phyloP scores from a whole-genome alignment of 2,329 filamentous ascomycete genomes.

The Penicillium sp. region DNA sequence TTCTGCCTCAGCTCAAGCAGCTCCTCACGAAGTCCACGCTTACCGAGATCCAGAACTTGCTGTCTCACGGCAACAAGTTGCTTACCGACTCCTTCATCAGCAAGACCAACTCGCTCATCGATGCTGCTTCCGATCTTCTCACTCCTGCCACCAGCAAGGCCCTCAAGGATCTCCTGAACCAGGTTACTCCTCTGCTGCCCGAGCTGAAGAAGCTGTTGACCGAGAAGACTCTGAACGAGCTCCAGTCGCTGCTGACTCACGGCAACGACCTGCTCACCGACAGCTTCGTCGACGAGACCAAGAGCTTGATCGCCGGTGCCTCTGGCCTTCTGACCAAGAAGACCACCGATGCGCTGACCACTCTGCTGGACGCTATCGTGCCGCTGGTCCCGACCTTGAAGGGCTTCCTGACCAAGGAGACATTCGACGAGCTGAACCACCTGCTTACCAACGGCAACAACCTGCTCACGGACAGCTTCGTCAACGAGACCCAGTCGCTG shows the following conservation, averaged over 20 bases:
- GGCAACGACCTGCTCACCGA: conserved; percentile 28
- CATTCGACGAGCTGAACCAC: conserved; percentile 17
- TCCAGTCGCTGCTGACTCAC: conserved; percentile 22
- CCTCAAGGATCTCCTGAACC: conserved; percentile 19
- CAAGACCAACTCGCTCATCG: conserved; percentile 17
- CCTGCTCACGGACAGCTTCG: conserved; percentile 25
- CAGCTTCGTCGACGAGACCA: conserved; percentile 25
- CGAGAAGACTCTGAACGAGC: conserved; percentile 22
- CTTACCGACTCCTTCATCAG: conserved; percentile 21
- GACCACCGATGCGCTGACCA: conserved; percentile 23
- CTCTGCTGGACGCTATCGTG: conserved; percentile 20
- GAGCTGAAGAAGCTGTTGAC: conserved; percentile 26
- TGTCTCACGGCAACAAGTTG: conserved; percentile 14
- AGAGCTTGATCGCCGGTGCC: conserved; percentile 22
- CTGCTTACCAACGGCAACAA: conserved; percentile 21
- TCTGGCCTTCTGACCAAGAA: conserved; percentile 23
- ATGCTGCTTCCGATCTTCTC: conserved; percentile 21
- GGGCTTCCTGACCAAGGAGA: conserved; percentile 20
- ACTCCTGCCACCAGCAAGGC: conserved; percentile 20
- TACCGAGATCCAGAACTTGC: conserved; percentile 11
- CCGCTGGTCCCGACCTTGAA: conserved; percentile 26
- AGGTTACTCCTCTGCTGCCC: conserved; percentile 18
- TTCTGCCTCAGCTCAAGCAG: conserved; percentile 24
- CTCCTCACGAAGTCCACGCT: conserved; percentile 13
- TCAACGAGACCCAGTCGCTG: conserved; percentile 24